Base-by-base conservation (phyloP, 306 rosid species). In the Cucurbita pepo region DNA sequence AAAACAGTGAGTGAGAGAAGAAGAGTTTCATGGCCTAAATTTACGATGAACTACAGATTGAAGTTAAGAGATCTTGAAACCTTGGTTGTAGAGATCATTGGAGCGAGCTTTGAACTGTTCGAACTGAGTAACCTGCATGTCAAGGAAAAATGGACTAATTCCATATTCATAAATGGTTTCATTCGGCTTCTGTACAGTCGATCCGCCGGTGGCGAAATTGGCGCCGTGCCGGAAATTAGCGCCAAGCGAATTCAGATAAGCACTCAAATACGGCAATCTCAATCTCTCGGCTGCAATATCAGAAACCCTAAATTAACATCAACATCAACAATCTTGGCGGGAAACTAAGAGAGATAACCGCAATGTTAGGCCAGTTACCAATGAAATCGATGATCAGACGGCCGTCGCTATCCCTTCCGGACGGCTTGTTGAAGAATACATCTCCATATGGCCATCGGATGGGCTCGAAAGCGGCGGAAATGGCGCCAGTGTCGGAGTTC, bases 401-500 rank as follows among this genome's bases (percentile, higher is more conserved):
- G 58, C 97, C 97, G 77, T 93, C 98, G 34, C 88, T 73, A 78
- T 86, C 97, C 43, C 98, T 81, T 60, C 96, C 97, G 1, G 85
- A 76, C 8, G 90, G 96, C 38, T 84, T 87, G 2, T 81, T 90
- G 71, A 87, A 86, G 86, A 90, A 93, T 14, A 79, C 89, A 2
- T 75, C 83, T 5, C 98, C 98, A 40, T 88, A 88, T 0, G 98
- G 98, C n/a, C 53, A 73, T 4, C 72, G 66, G 54, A 93, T 90
- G 1, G 96, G 97, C 11, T 78, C 86, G 78, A 93, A 92, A 4
- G 86, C 91, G 13, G 97, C 98, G 12, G 98, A 88, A 11, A 93
- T 88, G 73, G 94, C 96, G 48, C 98, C 98, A 3, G 98, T 93
- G 77, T 93, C 98, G 12, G 98, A 93, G 62, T 93, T 93, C 1